These are phyloP conservation scores for Nannochloris sp. DNA, from an alignment of 139 green algal species.

Conservation along the genomic window DNA sequence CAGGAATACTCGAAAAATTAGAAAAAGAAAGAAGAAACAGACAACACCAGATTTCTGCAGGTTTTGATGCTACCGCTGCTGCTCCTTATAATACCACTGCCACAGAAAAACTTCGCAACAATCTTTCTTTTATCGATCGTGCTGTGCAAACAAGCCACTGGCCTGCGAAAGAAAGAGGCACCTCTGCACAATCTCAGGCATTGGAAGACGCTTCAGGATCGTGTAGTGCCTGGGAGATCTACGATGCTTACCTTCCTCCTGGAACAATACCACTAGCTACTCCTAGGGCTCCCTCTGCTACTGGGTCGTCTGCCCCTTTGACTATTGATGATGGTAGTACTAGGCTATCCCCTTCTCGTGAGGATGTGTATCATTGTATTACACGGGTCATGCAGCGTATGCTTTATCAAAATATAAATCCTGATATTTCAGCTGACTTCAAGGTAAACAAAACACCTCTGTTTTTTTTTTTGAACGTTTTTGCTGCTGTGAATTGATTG, in stretches of 20 bases:
- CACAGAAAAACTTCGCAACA: no score
- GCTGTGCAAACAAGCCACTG: constrained; percentile 63
- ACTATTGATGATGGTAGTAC: no score
- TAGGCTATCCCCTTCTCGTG: no score
- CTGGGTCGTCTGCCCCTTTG: no score
- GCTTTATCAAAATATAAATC: constrained; percentile 81
- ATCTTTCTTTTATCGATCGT: constrained; percentile 89
- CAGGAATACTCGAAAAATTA: no score
- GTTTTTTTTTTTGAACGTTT: no score
- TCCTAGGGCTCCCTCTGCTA: not conserved
- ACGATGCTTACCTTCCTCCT: constrained; percentile 93
- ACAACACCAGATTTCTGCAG: no score
- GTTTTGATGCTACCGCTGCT: no score
- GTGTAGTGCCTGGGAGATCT: constrained; percentile 81
- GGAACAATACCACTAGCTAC: constrained; percentile 7
- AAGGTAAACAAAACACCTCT: constrained; percentile 47
- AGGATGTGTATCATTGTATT: no score
- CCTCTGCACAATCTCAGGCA: constrained; percentile 71
- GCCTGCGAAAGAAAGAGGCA: constrained; percentile 48
- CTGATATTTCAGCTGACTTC: constrained; percentile 85
- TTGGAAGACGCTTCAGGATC: constrained; percentile 48
- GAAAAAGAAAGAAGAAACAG: no score
- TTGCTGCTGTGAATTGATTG: no score
- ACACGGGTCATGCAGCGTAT: constrained; percentile 76
- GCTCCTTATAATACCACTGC: no score